phyloP scores from a whole-genome alignment of 225 moss, liverwort and hornwort species.

The Sphagnum contortum region DNA sequence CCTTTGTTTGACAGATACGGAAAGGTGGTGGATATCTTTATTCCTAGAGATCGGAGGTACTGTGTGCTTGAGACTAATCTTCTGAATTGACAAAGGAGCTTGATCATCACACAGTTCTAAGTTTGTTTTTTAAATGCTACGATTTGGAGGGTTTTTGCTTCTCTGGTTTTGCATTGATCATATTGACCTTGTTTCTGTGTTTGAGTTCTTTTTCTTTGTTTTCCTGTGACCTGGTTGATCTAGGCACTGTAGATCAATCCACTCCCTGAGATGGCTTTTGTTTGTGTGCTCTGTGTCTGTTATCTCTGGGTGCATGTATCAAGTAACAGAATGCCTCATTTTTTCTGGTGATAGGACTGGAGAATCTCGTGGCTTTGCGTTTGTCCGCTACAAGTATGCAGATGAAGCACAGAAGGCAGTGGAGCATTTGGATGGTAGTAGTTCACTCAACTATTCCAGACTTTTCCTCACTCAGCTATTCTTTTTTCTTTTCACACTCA shows the following conservation, averaged over 20 bases:
- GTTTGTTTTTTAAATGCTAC: too few species aligned
- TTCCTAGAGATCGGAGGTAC: conserved; percentile 94
- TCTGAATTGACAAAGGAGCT: not conserved
- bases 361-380: conserved; percentile 96
- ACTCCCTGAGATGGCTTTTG: too few species aligned
- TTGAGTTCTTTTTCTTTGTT: too few species aligned
- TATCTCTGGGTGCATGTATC: too few species aligned
- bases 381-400: conserved; percentile 94
- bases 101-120: too few species aligned
- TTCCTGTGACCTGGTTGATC: too few species aligned
- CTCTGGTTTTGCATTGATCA: too few species aligned
- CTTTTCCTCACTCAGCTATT: conserved; percentile 1
- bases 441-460: not conserved
- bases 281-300: too few species aligned
- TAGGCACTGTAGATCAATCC: too few species aligned
- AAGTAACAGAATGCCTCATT: too few species aligned
- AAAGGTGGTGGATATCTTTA: conserved; percentile 96
- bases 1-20: conserved; percentile 95
- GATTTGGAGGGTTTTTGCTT: too few species aligned
- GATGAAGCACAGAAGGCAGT: conserved; percentile 99
- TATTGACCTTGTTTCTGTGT: too few species aligned
- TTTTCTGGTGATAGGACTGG: conserved; percentile 49
- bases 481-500: conserved; percentile 7
- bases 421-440: conserved; percentile 86
- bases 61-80: not conserved